These are phyloP conservation scores for Hylodesmum podocarpum DNA, from an alignment of 306 rosid species.

Conservation along the genomic window DNA sequence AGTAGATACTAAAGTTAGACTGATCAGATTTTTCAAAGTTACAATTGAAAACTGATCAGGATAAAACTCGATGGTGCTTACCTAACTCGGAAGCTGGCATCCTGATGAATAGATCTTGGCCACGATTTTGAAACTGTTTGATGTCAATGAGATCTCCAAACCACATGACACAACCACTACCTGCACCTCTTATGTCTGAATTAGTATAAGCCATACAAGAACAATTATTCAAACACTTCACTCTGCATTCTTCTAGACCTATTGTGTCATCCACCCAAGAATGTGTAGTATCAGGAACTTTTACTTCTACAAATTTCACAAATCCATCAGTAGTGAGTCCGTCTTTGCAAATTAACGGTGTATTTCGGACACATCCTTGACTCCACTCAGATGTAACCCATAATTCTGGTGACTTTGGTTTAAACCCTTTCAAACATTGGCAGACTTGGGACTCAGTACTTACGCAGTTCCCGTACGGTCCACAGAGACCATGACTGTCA, in stretches of 20 bases:
- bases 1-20: background rate
- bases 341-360: slow-evolving; percentile 11
- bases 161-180: slow-evolving; percentile 41
- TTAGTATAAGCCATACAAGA: slow-evolving; percentile 43
- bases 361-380: slow-evolving; percentile 3
- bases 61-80: background rate
- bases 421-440: slow-evolving; percentile 36
- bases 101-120: slow-evolving; percentile 27
- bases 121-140: background rate
- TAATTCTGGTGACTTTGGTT: background rate
- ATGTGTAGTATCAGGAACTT: slow-evolving; percentile 11
- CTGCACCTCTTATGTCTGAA: slow-evolving; percentile 12
- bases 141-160: slow-evolving; percentile 38
- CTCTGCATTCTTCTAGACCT: slow-evolving; percentile 11
- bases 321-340: slow-evolving; percentile 20
- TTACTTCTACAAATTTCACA: background rate
- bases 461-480: slow-evolving; percentile 33
- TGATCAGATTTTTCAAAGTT: background rate
- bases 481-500: slow-evolving; percentile 20
- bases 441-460: background rate
- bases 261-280: background rate
- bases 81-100: slow-evolving; percentile 27
- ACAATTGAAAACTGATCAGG: background rate
- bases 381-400: slow-evolving; percentile 2
- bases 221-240: slow-evolving; percentile 31